Percentiles rank a stretch among this genome's conserved stretches.
Evolutionary conservation across 495 filamentous ascomycete species (phyloP).

Genomic region (Rhizodiscina lignyota): DNA sequence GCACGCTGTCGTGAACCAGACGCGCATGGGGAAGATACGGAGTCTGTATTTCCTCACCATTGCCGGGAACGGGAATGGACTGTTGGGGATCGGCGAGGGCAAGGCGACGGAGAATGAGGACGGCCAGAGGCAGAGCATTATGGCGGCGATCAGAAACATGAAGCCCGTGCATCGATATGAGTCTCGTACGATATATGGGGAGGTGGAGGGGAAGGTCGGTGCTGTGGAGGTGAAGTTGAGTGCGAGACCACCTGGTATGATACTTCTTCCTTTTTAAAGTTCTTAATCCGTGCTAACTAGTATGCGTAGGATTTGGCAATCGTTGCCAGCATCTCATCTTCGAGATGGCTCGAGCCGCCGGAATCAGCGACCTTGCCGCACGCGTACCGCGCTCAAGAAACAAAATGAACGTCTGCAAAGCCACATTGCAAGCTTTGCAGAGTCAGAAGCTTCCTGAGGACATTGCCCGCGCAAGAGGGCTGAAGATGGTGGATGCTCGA

Average conservation of each 20-base stretch:
- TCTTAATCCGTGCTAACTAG: background rate
- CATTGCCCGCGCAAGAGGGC: conserved; percentile 69
- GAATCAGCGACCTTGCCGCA: conserved; percentile 73
- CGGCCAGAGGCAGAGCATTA: conserved; percentile 46
- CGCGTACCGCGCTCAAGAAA: conserved; percentile 65
- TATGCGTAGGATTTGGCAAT: conserved; percentile 63
- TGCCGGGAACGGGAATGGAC: conserved; percentile 61
- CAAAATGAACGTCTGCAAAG: conserved; percentile 94
- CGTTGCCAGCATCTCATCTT: conserved; percentile 81
- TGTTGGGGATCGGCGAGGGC: conserved; percentile 76
- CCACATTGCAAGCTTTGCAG: conserved; percentile 62
- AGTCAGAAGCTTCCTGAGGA: conserved; percentile 76
- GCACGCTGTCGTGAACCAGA: conserved; percentile 76
- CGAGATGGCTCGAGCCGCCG: conserved; percentile 71
- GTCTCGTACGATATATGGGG: conserved; percentile 75
- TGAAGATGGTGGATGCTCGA: conserved; percentile 87
- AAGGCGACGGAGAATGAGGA: conserved; percentile 60
- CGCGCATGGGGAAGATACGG: conserved; percentile 80
- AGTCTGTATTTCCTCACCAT: conserved; percentile 53
- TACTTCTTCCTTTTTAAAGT: background rate
- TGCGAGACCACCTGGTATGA: conserved; percentile 73
- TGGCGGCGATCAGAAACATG: conserved; percentile 73
- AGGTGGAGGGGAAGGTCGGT: conserved; percentile 68
- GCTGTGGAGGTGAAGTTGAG: conserved; percentile 66
- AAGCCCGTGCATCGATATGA: conserved; percentile 78